Base-by-base conservation (phyloP, 2,329 filamentous ascomycete genomes). In the Boeremia exigua region DNA sequence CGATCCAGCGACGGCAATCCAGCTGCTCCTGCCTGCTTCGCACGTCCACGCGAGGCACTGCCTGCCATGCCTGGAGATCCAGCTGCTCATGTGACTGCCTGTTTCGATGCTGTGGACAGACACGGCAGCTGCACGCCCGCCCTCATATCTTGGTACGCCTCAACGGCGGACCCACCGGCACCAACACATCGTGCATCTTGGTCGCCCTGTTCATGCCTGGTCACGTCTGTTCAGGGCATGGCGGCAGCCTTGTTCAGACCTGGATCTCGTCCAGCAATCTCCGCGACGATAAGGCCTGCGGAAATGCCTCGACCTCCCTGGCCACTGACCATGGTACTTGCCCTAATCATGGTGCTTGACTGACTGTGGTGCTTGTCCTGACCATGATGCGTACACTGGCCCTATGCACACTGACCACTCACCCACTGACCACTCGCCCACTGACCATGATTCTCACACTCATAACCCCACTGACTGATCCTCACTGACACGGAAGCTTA, bases 111-210 rank as follows among this genome's bases (percentile, higher is more conserved):
- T n/a, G n/a, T n/a, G 23, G 9, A 6, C 23, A 48, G 15, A 9
- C 10, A 15, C 27, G 12, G n/a, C 36, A 48, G 6, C 15, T 43
- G 47, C 30, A 42, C 34, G 15, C 37, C 12, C 19, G 14, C 11
- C 3, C 14, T 30, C 27, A n/a, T 10, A 32, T 38, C 40, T 46
- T 25, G 33, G 28, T 34, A 33, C 34, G 42, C 48, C 36, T 42
- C 36, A 34, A 36, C 48, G 27, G 25, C 29, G 9, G 49, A 33
- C 43, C 49, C 43, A 47, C 36, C 32, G 30, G 46, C 40, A 51
- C 17, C 48, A 28, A 25, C 48, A 8, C 34, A 46, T 29, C 34
- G 17, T 34, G 28, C 33, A 28, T 15, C 38, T 29, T 32, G 14
- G 25, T 27, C 17, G n/a, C 17, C 34, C 28, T 30, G 12, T 6